Evolutionary conservation across 1,284 basidiomycete species (phyloP), one percentile per base, ranked within the genome.

Genomic region (Jaminaea rosea): DNA sequence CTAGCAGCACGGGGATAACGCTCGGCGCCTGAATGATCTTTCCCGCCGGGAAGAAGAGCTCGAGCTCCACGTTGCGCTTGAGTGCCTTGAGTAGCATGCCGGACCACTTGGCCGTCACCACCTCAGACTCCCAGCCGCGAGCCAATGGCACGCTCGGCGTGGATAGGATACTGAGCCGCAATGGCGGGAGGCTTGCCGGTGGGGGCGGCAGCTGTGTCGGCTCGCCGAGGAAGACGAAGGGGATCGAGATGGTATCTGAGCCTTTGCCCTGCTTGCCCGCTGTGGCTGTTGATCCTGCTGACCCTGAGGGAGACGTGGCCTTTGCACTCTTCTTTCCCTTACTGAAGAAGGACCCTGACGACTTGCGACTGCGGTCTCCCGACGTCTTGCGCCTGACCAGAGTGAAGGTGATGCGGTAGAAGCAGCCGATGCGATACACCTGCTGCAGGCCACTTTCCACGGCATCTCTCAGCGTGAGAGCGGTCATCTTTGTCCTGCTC

Each of bases 151-250:
- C 42, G 34, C 52, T 47, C 10, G 50, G 53, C 28, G 53, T 46
- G 29, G 53, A 24, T 21, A 67, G 56, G 21, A 65, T 58, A 28
- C 55, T 49, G 7, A 61, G 60, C 34, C 56, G 64, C 42, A 65
- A 53, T n/a, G 53, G 52, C 1, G 60, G 58, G 0, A 60, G 63
- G 27, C 58, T 29, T 0, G 62, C 59, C 4, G 62, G 63, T 21
- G 64, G 58, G 4, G 63, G 61, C 19, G 56, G 63, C 45, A 63
- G 49, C 11, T 51, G 39, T 6, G 63, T 61, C 2, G 59, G 57
- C 39, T 69, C 67, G 27, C 67, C 67, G n/a, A 60, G 41, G 29
- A 69, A 69, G 55, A 69, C 54, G 48, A 69, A 69, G 11, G 67
- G 65, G 26, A 69, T 42, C 11, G 65, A 61, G 41, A 69, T 53